phyloP scores from a whole-genome alignment of 768 basidiomycete species.

The Favolaschia claudopus region DNA sequence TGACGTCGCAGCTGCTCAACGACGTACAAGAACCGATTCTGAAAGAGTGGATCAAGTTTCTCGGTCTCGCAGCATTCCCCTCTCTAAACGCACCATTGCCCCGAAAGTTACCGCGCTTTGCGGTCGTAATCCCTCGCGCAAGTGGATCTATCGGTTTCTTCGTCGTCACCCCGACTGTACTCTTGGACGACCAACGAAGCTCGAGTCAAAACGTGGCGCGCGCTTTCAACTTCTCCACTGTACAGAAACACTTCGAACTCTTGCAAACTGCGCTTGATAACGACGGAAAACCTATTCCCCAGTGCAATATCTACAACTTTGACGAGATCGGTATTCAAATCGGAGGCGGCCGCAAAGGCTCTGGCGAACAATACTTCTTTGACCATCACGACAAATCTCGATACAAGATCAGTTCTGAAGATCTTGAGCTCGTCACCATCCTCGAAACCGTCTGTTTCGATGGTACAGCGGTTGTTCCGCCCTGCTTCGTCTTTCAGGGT shows the following conservation, averaged over 20 bases:
- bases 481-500: conserved; percentile 12
- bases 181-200: conserved; percentile 8
- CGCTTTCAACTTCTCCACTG: conserved; percentile 33
- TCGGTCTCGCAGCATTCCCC: background rate
- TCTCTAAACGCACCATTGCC: conserved; percentile 4
- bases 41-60: conserved; percentile 13
- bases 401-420: conserved; percentile 10
- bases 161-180: conserved; percentile 1
- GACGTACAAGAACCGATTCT: background rate
- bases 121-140: background rate
- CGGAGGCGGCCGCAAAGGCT: conserved; percentile 30
- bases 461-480: background rate
- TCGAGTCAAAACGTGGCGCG: conserved; percentile 41
- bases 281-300: background rate
- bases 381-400: background rate
- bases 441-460: background rate
- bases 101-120: background rate
- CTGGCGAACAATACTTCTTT: conserved; percentile 10
- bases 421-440: conserved; percentile 16
- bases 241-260: conserved; percentile 27
- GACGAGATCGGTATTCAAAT: conserved; percentile 39
- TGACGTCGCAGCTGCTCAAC: conserved; percentile 3
- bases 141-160: background rate
- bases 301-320: conserved; percentile 37
- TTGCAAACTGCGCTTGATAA: background rate